Conservation (phyloP, 2,329 filamentous ascomycete species). For the Fusarium duplospermum region DNA sequence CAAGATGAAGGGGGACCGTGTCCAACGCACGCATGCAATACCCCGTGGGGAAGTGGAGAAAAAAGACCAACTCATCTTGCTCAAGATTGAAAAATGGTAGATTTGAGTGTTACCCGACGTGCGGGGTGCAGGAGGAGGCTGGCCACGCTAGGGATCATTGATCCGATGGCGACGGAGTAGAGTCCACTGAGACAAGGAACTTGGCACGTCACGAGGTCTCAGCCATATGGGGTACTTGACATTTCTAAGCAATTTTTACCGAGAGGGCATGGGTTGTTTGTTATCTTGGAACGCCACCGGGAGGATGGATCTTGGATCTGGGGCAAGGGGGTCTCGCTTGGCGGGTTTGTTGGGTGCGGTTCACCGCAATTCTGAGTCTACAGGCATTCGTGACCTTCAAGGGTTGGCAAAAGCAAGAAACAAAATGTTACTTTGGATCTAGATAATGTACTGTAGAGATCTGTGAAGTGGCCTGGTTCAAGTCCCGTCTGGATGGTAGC, state of each 20-base stretch:
- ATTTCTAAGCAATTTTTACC: neutral
- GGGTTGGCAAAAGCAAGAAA: neutral
- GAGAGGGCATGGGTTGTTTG: neutral
- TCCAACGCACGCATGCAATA: neutral
- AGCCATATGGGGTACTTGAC: neutral
- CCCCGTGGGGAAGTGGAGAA: slow-evolving; percentile 28
- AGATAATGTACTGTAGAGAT: neutral
- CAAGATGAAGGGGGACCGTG: neutral
- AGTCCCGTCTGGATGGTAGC: neutral
- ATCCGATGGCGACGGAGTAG: slow-evolving; percentile 9
- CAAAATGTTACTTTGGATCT: neutral
- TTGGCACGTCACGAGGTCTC: neutral
- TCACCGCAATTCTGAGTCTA: neutral
- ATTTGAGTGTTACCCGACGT: neutral
- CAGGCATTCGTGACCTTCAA: neutral
- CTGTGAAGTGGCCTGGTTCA: neutral
- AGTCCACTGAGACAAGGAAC: neutral
- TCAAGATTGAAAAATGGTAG: neutral
- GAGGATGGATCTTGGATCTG: neutral
- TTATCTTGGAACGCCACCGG: neutral
- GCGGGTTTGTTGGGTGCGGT: neutral
- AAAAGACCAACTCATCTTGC: neutral
- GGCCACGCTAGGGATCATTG: slow-evolving; percentile 21
- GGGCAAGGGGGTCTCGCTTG: neutral
- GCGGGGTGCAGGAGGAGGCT: slow-evolving; percentile 24